Conservation (phyloP, 768 basidiomycete species). For the Nidula microcarpa region DNA sequence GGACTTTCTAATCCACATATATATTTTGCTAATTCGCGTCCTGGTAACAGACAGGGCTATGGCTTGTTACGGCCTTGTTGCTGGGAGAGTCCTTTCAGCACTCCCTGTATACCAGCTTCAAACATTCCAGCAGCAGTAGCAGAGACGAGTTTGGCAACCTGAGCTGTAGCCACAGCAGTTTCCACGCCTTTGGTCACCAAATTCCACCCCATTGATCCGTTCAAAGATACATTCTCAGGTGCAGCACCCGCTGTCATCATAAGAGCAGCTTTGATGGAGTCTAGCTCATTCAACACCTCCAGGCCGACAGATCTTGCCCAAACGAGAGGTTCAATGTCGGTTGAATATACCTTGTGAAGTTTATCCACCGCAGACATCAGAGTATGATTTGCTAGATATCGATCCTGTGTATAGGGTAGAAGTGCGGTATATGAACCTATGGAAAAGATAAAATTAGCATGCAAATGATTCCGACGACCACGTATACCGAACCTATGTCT, state of each 20-base stretch:
- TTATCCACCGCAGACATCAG: conserved; percentile 86
- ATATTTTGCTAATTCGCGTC: too few species aligned
- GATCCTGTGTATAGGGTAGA: conserved; percentile 69
- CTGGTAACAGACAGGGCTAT: too few species aligned
- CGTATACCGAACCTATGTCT: conserved; percentile 63
- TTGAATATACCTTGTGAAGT: conserved; percentile 82
- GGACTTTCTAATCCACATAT: too few species aligned
- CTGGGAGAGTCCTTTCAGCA: neutral
- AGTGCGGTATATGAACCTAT: conserved; percentile 75
- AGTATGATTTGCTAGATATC: conserved; percentile 86
- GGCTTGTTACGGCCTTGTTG: too few species aligned
- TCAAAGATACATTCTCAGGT: conserved; percentile 2
- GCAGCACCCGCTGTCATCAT: conserved; percentile 76
- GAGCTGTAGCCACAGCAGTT: conserved; percentile 30
- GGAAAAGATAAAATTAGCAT: too few species aligned
- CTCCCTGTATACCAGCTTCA: conserved; percentile 5
- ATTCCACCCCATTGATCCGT: conserved; percentile 22
- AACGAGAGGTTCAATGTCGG: conserved; percentile 64
- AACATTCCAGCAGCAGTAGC: conserved; percentile 22
- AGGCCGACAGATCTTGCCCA: conserved; percentile 87
- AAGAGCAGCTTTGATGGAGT: conserved; percentile 74
- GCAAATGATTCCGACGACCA: too few species aligned
- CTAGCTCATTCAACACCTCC: conserved; percentile 89
- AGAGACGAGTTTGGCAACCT: conserved; percentile 22
- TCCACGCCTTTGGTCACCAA: conserved; percentile 44